phyloP scores from a whole-genome alignment of 2,329 filamentous ascomycete genomes.

The Ophiostoma pallidulum region DNA sequence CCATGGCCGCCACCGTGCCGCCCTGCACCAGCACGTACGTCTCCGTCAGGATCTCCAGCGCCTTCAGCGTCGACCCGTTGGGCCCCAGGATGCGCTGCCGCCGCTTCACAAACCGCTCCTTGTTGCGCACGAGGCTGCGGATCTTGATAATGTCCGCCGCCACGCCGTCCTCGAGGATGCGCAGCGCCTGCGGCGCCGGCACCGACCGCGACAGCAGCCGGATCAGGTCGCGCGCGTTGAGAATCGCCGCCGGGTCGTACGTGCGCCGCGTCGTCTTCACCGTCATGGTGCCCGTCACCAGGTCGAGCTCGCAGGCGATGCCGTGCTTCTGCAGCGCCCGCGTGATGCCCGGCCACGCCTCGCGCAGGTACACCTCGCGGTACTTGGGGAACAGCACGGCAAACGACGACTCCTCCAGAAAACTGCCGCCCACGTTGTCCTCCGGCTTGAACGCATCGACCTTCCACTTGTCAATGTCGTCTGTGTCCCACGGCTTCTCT shows the following conservation, averaged over 20 bases:
- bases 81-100: conserved; percentile 88
- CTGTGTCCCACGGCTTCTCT: conserved; percentile 91
- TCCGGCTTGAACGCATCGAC: conserved; percentile 75
- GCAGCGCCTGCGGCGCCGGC: conserved; percentile 84
- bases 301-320: conserved; percentile 83
- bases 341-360: conserved; percentile 87
- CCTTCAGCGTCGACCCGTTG: conserved; percentile 85
- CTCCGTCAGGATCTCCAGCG: conserved; percentile 80
- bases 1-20: conserved; percentile 87
- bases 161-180: conserved; percentile 71
- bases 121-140: conserved; percentile 78
- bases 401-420: conserved; percentile 90
- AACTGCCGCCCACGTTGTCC: conserved; percentile 77
- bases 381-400: conserved; percentile 87
- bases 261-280: conserved; percentile 92
- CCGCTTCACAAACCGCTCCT: conserved; percentile 91
- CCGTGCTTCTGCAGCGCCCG: conserved; percentile 77
- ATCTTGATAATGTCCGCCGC: conserved; percentile 97
- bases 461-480: conserved; percentile 97
- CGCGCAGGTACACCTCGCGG: conserved; percentile 84
- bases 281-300: conserved; percentile 93
- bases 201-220: conserved; percentile 87
- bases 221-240: conserved; percentile 90
- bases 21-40: conserved; percentile 95
- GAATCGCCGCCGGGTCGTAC: conserved; percentile 81